Percentiles rank a stretch among this genome's conserved stretches.
Conservation (phyloP, 768 basidiomycete genomes). For the Ramaria sp. region DNA sequence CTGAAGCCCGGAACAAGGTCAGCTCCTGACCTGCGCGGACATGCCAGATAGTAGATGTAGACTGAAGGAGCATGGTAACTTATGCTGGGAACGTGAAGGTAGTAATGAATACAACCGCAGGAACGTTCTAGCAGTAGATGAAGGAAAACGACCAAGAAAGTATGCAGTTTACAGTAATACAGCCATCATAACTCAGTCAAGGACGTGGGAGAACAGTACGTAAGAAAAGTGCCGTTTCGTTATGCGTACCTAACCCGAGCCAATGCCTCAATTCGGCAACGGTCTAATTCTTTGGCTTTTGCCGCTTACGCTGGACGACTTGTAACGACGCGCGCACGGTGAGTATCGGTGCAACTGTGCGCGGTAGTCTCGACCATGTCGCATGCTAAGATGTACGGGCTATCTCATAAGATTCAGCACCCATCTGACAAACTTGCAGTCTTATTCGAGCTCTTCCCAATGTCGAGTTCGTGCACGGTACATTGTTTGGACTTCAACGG, state of each 20-base stretch:
- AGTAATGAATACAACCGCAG: too few species aligned
- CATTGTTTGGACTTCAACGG: constrained; percentile 13
- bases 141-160: too few species aligned
- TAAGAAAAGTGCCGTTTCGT: too few species aligned
- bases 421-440: constrained; percentile 25
- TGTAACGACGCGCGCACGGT: neutral
- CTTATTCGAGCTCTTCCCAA: constrained; percentile 80
- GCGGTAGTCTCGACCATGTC: constrained; percentile 22
- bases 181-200: too few species aligned
- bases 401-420: neutral
- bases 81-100: too few species aligned
- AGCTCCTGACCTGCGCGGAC: constrained; percentile 33
- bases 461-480: constrained; percentile 80
- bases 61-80: too few species aligned
- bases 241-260: too few species aligned
- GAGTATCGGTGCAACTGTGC: neutral
- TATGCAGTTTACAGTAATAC: too few species aligned
- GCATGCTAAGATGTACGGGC: constrained; percentile 33
- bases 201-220: too few species aligned
- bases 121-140: too few species aligned
- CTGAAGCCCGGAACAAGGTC: constrained; percentile 43
- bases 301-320: neutral
- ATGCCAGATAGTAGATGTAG: constrained; percentile 27
- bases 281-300: neutral
- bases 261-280: too few species aligned